phyloP scores from a whole-genome alignment of 139 green algal species.

The Spirogloea muscicola region DNA sequence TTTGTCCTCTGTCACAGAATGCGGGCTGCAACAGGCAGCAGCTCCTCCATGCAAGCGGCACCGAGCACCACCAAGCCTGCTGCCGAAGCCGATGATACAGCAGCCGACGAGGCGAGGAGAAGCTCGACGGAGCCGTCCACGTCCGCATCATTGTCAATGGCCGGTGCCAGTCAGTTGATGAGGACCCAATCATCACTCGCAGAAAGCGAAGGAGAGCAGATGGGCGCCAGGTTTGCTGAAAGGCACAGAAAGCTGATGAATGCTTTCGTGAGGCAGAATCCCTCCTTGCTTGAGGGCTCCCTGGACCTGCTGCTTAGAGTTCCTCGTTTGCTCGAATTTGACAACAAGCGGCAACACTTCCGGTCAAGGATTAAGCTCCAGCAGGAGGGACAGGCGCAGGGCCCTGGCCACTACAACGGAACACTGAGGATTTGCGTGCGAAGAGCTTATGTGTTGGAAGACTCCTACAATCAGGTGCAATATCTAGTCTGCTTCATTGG shows the following conservation, averaged over 20 bases:
- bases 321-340: conserved; percentile 91
- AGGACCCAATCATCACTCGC: too few relatives aligned
- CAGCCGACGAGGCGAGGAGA: too few relatives aligned
- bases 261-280: conserved; percentile 71
- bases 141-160: too few relatives aligned
- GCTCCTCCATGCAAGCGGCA: too few relatives aligned
- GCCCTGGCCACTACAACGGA: conserved; percentile 28
- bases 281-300: conserved; percentile 70
- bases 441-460: conserved; percentile 87
- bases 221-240: conserved; percentile 60
- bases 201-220: too few relatives aligned
- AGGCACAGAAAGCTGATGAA: conserved; percentile 84
- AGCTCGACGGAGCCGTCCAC: too few relatives aligned
- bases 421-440: conserved; percentile 72
- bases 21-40: background rate
- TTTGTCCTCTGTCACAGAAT: conserved; percentile 69
- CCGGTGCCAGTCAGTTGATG: too few relatives aligned
- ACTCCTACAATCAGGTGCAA: conserved; percentile 86
- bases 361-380: conserved; percentile 45
- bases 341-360: conserved; percentile 94
- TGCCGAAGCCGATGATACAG: too few relatives aligned
- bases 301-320: conserved; percentile 72
- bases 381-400: conserved; percentile 43
- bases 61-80: too few relatives aligned
- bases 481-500: too few relatives aligned